Evolutionary conservation across 768 basidiomycete genomes (phyloP).

Genomic region (Tricholomella constricta): DNA sequence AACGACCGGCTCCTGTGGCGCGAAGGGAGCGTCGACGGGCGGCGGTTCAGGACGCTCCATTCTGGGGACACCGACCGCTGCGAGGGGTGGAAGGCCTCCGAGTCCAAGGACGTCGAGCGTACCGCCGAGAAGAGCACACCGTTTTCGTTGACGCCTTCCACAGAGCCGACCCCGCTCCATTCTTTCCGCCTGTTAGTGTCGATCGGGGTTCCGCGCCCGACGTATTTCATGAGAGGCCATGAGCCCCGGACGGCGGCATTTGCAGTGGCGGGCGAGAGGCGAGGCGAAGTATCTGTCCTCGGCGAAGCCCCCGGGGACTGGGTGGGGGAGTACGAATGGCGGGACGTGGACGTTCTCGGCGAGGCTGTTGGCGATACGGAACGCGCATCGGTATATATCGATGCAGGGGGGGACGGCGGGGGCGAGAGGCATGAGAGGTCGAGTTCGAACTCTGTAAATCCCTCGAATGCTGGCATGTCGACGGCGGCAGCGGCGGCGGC

Average conservation of each 20-base stretch:
- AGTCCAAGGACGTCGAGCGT: slow-evolving; percentile 44
- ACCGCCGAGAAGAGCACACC: slow-evolving; percentile 43
- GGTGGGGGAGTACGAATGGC: slow-evolving; percentile 35
- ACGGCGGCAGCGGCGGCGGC: slow-evolving; percentile 27
- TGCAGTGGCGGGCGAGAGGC: slow-evolving; percentile 27
- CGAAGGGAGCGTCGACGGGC: slow-evolving; percentile 31
- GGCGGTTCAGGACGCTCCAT: slow-evolving; percentile 39
- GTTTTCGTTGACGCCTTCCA: slow-evolving; percentile 45
- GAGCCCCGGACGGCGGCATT: slow-evolving; percentile 38
- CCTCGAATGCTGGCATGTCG: slow-evolving; percentile 34
- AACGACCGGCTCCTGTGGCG: slow-evolving; percentile 8
- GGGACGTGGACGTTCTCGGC: slow-evolving; percentile 35
- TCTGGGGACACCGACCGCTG: slow-evolving; percentile 41
- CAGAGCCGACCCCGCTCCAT: slow-evolving; percentile 43
- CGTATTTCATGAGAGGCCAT: slow-evolving; percentile 46
- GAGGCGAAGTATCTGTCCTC: slow-evolving; percentile 30
- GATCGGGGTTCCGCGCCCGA: slow-evolving; percentile 51
- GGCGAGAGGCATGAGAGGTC: slow-evolving; percentile 48
- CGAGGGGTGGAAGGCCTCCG: slow-evolving; percentile 25
- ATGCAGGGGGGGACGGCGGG: slow-evolving; percentile 40
- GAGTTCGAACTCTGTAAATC: slow-evolving; percentile 48
- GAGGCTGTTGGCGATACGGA: slow-evolving; percentile 33
- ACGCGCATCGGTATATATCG: slow-evolving; percentile 34
- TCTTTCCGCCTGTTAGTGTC: slow-evolving; percentile 44
- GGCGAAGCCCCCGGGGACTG: slow-evolving; percentile 23